A percentile compares a stretch with the other conserved stretches of the same genome.
These are phyloP conservation scores for Curvularia lunata DNA, from an alignment of 2,329 filamentous ascomycete species.

Conservation along the genomic window DNA sequence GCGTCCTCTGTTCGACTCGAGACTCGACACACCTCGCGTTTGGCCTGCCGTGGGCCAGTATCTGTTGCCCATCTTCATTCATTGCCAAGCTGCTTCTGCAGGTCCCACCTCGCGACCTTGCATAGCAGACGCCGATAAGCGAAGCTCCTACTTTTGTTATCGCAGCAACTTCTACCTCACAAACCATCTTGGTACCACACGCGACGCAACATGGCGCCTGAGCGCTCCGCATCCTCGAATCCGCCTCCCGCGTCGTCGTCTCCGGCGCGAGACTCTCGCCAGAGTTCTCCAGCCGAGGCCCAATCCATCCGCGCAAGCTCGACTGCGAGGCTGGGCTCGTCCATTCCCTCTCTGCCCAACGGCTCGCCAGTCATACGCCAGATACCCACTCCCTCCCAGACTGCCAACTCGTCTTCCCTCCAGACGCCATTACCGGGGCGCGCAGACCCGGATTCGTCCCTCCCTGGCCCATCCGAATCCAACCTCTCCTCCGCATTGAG, in stretches of 20 bases:
- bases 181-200: conserved; percentile 11
- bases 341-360: conserved; percentile 54
- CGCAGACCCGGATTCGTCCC: conserved; percentile 61
- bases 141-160: conserved; percentile 16
- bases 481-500: conserved; percentile 88
- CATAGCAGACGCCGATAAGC: conserved; percentile 22
- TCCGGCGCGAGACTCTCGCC: conserved; percentile 30
- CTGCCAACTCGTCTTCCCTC: conserved; percentile 48
- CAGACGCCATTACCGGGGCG: conserved; percentile 70
- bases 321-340: conserved; percentile 62
- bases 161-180: neutral
- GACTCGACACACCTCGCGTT: neutral
- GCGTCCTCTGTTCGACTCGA: conserved; percentile 9
- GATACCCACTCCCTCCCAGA: conserved; percentile 58
- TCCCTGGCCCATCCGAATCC: conserved; percentile 80
- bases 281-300: conserved; percentile 36
- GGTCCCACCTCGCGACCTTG: conserved; percentile 23
- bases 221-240: conserved; percentile 30
- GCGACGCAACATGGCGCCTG: conserved; percentile 28
- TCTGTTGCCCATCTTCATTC: neutral
- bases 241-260: conserved; percentile 40
- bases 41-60: conserved; percentile 4
- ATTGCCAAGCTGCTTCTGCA: conserved; percentile 2
- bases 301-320: conserved; percentile 59
- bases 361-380: conserved; percentile 59